Evolutionary conservation across 2,329 filamentous ascomycete genomes (phyloP).

Genomic region (Penicillium decumbens): DNA sequence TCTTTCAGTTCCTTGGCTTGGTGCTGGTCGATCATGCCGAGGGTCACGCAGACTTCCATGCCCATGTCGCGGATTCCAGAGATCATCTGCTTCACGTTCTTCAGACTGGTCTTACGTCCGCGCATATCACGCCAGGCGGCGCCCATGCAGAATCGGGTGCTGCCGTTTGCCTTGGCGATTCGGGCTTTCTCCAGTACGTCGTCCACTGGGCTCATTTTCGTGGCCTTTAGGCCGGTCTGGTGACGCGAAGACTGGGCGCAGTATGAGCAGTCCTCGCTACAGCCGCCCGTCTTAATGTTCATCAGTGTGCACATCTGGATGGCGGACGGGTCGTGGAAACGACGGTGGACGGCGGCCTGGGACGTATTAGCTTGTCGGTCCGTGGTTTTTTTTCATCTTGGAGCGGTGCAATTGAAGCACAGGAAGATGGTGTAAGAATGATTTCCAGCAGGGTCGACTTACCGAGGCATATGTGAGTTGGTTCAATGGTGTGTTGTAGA

Average conservation of each 20-base stretch:
- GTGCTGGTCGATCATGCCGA: constrained; percentile 80
- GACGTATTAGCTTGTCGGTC: constrained; percentile 3
- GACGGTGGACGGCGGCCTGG: constrained; percentile 73
- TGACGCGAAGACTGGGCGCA: constrained; percentile 84
- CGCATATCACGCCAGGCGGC: constrained; percentile 94
- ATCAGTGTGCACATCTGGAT: constrained; percentile 92
- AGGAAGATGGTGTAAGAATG: background rate
- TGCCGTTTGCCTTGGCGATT: constrained; percentile 74
- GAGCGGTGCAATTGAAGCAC: background rate
- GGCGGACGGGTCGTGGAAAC: constrained; percentile 76
- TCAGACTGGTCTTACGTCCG: constrained; percentile 74
- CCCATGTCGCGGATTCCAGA: constrained; percentile 72
- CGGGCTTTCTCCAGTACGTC: constrained; percentile 73
- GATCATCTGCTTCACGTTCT: constrained; percentile 83
- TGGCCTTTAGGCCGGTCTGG: constrained; percentile 70
- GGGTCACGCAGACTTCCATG: constrained; percentile 90
- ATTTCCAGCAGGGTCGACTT: constrained; percentile 26
- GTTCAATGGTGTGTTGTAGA: constrained; percentile 78
- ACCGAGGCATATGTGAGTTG: constrained; percentile 72
- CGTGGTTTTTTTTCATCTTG: background rate
- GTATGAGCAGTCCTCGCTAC: constrained; percentile 89
- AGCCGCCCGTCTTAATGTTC: constrained; percentile 95
- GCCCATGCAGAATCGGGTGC: constrained; percentile 91
- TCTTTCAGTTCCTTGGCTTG: constrained; percentile 79
- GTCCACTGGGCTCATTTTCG: constrained; percentile 73